Evolutionary conservation across 768 basidiomycete species (phyloP), one percentile per base, ranked within the genome.

Genomic region (Candolleomyces eurysporus): DNA sequence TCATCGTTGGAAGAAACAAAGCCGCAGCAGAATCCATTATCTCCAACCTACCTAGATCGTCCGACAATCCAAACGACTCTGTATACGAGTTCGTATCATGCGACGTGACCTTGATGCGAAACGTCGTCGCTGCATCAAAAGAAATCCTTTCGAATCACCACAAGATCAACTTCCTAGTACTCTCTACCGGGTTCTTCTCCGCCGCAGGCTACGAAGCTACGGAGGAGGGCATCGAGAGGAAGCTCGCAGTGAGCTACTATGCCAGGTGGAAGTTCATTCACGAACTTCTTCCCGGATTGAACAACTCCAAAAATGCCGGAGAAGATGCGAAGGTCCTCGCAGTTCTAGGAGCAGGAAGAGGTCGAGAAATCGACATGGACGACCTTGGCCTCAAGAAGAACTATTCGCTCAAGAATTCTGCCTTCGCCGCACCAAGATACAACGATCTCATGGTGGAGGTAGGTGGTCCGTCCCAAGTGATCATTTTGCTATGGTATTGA

Each of bases 361-460:
- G 80, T 11, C 71, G 71, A 1, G 63, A 71, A 8, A 73, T 84
- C 14, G 72, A 81, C 64, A 61, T 77, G 39, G 71, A 82, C 52
- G 82, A 84, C 59, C 72, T 83, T 21, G 82, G 77, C 0, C 67
- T 85, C 64, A 82, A 82, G 72, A 81, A 81, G 69, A 71, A 57
- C 19, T 85, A 74, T 66, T 72, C 69, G 0, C 32, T 75, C 0
- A 17, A 61, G 7, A 75, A 70, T 3, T 78, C 79, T 0, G 77
- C 71, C 0, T 30, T 69, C 40, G 64, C 71, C 1, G 72, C 76
- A 0, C 71, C 76, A 16, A 80, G 82, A 0, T 84, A 84, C 62
- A 85, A 77, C 61, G 84, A 86, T 67, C 65, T 82, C n/a, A 82
- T 82, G 80, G 61, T 84, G 46, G 76, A 83, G 77, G 84, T 82